These are phyloP conservation scores for Kalmusia sp. DNA, from an alignment of 2,329 filamentous ascomycete species.

Conservation along the genomic window DNA sequence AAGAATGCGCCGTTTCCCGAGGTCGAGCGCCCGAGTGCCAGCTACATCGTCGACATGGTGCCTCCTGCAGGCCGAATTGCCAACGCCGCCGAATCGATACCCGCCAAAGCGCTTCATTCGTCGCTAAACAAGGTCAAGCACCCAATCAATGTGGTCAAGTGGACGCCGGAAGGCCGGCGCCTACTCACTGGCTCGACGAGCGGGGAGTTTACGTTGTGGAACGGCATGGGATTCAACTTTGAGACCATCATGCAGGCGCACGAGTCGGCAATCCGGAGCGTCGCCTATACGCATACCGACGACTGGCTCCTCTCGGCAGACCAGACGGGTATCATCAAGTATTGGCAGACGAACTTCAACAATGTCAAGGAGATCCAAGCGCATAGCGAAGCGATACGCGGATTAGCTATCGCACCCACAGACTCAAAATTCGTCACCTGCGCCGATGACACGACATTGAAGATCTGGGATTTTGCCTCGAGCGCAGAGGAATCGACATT, in stretches of 20 bases:
- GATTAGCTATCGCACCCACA: conserved; percentile 90
- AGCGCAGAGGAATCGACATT: conserved; percentile 83
- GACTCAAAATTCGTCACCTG: conserved; percentile 97
- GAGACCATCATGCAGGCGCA: conserved; percentile 99
- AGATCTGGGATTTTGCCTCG: conserved; percentile 94
- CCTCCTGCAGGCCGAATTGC: conserved; percentile 79
- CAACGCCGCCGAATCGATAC: conserved; percentile 83
- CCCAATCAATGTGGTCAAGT: conserved; percentile 94
- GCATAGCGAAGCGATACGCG: conserved; percentile 87
- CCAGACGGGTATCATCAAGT: conserved; percentile 94
- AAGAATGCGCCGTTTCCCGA: conserved; percentile 76
- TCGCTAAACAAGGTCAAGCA: conserved; percentile 98
- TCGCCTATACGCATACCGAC: conserved; percentile 91
- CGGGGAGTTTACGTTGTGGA: conserved; percentile 98
- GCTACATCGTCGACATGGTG: conserved; percentile 91
- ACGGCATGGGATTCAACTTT: conserved; percentile 98
- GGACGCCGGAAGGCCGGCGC: conserved; percentile 94
- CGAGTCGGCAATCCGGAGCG: conserved; percentile 82
- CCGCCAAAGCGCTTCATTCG: conserved; percentile 95
- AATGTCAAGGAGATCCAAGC: conserved; percentile 95
- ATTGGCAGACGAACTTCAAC: conserved; percentile 99
- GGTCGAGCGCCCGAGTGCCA: conserved; percentile 82
- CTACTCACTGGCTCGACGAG: conserved; percentile 93
- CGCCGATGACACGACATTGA: conserved; percentile 89
- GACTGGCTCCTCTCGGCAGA: conserved; percentile 97